phyloP scores from a whole-genome alignment of 352 stramenopile genomes.

The Saprolegnia parasitica region DNA sequence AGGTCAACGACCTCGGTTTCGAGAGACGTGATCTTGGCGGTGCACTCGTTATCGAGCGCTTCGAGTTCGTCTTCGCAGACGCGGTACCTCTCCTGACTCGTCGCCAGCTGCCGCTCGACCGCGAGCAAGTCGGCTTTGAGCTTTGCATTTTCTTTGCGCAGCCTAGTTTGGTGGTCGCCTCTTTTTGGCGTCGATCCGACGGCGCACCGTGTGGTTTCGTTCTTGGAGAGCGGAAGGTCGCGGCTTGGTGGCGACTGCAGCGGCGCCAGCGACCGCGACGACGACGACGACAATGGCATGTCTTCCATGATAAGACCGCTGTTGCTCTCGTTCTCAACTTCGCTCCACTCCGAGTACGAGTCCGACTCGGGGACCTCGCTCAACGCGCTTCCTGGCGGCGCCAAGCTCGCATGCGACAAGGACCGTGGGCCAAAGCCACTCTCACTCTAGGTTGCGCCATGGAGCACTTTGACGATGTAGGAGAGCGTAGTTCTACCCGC shows the following conservation, averaged over 20 bases:
- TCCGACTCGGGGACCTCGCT: constrained; percentile 2
- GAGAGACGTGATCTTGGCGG: constrained; percentile 55
- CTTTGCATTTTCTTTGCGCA: constrained; percentile 53
- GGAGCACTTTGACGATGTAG: too few species aligned
- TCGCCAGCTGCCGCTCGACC: constrained; percentile 59
- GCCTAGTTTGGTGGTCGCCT: constrained; percentile 17
- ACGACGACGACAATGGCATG: constrained; percentile 22
- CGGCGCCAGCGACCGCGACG: constrained; percentile 14
- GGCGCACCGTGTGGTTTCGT: neutral
- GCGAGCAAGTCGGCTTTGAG: constrained; percentile 48
- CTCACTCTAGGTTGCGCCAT: too few species aligned
- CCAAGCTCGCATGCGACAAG: too few species aligned
- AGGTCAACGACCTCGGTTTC: constrained; percentile 44
- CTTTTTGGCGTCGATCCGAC: neutral
- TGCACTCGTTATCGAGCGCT: constrained; percentile 69
- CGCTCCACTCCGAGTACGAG: constrained; percentile 28
- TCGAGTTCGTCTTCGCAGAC: constrained; percentile 75
- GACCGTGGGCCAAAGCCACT: too few species aligned
- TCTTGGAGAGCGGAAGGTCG: constrained; percentile 4
- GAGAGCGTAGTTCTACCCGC: neutral
- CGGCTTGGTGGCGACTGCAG: constrained; percentile 4
- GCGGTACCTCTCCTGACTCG: constrained; percentile 50
- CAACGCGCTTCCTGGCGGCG: neutral
- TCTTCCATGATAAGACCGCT: constrained; percentile 27
- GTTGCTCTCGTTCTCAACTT: constrained; percentile 29